Base-by-base conservation (phyloP, 495 filamentous ascomycete genomes). In the Aspergillus steynii region DNA sequence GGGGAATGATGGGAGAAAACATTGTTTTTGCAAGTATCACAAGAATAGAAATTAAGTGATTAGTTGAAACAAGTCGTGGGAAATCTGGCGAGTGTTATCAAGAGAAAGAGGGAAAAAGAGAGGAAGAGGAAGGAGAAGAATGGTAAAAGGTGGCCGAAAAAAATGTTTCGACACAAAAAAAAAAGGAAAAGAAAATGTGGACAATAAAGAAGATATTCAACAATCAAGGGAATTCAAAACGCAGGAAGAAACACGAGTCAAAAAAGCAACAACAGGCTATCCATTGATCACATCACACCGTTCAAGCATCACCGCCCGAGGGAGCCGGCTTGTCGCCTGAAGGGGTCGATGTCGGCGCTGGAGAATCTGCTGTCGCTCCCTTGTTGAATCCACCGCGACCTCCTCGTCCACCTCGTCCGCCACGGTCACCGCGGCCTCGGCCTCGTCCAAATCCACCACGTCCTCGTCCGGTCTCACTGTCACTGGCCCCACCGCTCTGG, bases 401-500 rank as follows among this genome's bases (percentile, higher is more conserved):
- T 20, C 63, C 62, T 53, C 67, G 61, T 47, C 62, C 62, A 20
- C 62, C 57, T 0, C 61, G 61, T 34, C 63, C 58, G 32, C 65
- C 67, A n/a, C 66, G 58, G 50, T 83, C 80, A 26, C 65, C 61
- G 7, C 86, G 82, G 26, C 86, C 86, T 65, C 77, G 84, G 34
- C 64, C 56, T 54, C 60, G 59, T 10, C 68, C 68, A 29, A 65
- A 61, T 48, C 75, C 72, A 26, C 78, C 71, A 64, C 75, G 77
- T 46, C 79, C 75, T 48, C 79, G 71, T 55, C 84, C 81, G 5
- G 86, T 85, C 68, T 96, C 91, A 56, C 91, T 93, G 69, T 96
- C 95, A 69, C 92, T 96, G 60, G 90, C 87, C 57, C 81, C 86
- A 56, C 81, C 87, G 67, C 87, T 94, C 65, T 87, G 82, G 72